Conservation (phyloP, 176 grass and related monocot species). For the Saccharum officinarum region DNA sequence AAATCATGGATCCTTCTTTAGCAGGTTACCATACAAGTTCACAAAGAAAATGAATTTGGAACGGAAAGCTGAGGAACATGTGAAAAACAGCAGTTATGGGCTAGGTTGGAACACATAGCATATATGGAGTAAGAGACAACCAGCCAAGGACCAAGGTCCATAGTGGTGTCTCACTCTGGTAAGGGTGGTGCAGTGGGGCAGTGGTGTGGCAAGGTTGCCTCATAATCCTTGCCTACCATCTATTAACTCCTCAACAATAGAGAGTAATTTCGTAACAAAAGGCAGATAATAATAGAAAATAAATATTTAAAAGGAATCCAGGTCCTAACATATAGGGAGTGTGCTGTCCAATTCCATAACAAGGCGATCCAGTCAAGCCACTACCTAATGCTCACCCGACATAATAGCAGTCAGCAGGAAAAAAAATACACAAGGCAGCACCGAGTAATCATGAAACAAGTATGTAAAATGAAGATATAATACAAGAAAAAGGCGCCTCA, state of each 20-base stretch:
- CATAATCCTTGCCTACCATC: neutral
- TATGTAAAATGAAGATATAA: neutral
- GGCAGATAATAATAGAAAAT: neutral
- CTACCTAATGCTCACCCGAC: neutral
- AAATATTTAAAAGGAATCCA: neutral
- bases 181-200: neutral
- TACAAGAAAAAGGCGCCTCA: neutral
- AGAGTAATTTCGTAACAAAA: neutral
- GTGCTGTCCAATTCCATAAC: neutral
- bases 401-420: neutral
- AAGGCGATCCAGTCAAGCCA: neutral
- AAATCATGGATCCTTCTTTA: constrained; percentile 31
- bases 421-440: neutral
- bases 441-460: neutral
- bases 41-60: neutral
- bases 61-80: neutral
- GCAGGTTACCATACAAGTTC: constrained; percentile 16
- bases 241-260: neutral
- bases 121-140: neutral
- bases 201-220: neutral
- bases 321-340: neutral
- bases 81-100: neutral
- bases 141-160: neutral
- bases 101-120: neutral
- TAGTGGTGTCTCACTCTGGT: neutral